These are phyloP conservation scores for Spencermartinsiella europaea DNA, from an alignment of 805 yeast genomes.

Conservation along the genomic window DNA sequence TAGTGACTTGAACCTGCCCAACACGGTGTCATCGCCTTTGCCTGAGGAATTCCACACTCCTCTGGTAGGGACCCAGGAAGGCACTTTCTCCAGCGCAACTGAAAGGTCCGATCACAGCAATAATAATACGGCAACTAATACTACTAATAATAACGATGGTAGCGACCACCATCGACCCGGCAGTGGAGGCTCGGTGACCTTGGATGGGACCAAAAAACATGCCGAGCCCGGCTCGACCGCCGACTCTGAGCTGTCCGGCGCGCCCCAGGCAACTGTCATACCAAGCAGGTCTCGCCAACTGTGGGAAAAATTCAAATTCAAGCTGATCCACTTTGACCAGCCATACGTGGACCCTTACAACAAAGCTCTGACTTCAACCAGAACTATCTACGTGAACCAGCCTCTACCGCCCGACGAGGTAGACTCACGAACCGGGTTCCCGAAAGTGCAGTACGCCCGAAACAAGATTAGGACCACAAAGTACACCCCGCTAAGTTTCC, in stretches of 20 bases:
- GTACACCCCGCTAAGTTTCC: constrained; percentile 82
- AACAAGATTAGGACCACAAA: constrained; percentile 94
- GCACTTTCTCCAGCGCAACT: no score
- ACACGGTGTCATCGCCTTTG: not conserved
- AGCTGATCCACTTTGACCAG: not conserved
- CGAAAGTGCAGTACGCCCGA: constrained; percentile 61
- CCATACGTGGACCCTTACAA: not conserved
- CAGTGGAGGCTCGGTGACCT: not conserved
- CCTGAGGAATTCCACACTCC: not conserved
- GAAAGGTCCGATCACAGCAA: not conserved
- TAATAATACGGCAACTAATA: no score
- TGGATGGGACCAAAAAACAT: not conserved
- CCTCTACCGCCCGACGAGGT: constrained; percentile 42
- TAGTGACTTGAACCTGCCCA: not conserved
- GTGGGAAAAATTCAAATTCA: not conserved
- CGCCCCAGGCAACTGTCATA: no score
- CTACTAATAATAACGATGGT: no score
- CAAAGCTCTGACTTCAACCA: not conserved
- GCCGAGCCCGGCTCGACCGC: no score
- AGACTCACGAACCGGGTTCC: constrained; percentile 58
- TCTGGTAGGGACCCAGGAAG: not conserved
- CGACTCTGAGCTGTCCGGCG: no score
- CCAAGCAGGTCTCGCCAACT: not conserved
- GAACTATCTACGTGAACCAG: constrained; percentile 43
- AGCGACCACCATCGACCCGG: not conserved